Conservation (phyloP, 306 rosid genomes). For the Cucurbita pepo region DNA sequence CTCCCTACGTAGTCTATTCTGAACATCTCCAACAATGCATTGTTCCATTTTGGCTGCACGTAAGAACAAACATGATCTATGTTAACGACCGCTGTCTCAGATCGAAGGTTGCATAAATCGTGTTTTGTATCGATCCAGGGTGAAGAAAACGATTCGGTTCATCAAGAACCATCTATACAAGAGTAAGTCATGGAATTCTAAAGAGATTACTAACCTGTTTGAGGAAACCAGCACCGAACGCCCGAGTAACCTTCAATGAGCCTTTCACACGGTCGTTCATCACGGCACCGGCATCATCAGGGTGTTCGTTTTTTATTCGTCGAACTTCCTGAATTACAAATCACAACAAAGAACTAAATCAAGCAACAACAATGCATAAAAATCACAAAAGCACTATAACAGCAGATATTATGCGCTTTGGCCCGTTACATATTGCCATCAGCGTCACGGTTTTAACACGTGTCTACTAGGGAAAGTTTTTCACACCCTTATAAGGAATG, state of each 20-base stretch:
- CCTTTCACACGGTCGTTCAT: slow-evolving; percentile 92
- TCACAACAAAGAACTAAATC: neutral
- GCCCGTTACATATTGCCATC: too few relatives aligned
- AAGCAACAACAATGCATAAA: neutral
- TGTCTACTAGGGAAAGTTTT: too few relatives aligned
- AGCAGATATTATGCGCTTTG: too few relatives aligned
- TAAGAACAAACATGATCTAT: neutral
- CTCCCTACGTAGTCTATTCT: slow-evolving; percentile 80
- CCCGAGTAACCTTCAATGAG: slow-evolving; percentile 86
- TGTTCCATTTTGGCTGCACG: slow-evolving; percentile 93
- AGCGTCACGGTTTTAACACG: too few relatives aligned
- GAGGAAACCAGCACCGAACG: slow-evolving; percentile 95
- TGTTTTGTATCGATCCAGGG: neutral
- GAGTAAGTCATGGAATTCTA: neutral
- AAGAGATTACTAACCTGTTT: slow-evolving; percentile 50
- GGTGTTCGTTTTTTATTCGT: slow-evolving; percentile 66
- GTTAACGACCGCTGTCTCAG: neutral
- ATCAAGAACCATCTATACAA: neutral
- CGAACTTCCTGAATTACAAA: slow-evolving; percentile 56
- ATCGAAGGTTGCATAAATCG: neutral
- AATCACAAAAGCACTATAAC: neutral
- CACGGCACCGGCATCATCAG: slow-evolving; percentile 67
- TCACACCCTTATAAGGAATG: too few relatives aligned
- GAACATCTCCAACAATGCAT: slow-evolving; percentile 80
- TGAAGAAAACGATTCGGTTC: too few relatives aligned